phyloP scores from a whole-genome alignment of 2,329 filamentous ascomycete genomes.

The Keithomyces neogunnii region DNA sequence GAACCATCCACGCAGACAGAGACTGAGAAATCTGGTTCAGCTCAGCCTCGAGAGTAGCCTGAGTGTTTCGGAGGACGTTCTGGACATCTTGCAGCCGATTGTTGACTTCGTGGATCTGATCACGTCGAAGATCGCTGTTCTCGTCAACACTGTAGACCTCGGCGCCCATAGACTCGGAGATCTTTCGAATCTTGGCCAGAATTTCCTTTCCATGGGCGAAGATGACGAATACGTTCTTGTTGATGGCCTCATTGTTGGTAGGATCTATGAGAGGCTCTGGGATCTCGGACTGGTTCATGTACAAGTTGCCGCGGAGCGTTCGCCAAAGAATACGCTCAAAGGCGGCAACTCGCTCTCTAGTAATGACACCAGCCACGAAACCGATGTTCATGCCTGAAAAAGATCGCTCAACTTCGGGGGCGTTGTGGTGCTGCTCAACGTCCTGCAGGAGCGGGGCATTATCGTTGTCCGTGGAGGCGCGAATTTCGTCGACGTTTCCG shows the following conservation, averaged over 20 bases:
- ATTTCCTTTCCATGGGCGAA: constrained; percentile 98
- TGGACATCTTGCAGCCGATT: constrained; percentile 82
- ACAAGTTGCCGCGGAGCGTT: constrained; percentile 91
- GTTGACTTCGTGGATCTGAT: constrained; percentile 97
- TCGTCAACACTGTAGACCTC: constrained; percentile 96
- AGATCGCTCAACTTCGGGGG: constrained; percentile 66
- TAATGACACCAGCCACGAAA: constrained; percentile 93
- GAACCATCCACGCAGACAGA: constrained; percentile 92
- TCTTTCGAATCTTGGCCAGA: constrained; percentile 96
- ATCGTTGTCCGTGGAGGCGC: constrained; percentile 80
- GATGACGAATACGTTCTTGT: constrained; percentile 99
- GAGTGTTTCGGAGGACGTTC: constrained; percentile 90
- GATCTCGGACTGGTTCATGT: constrained; percentile 99
- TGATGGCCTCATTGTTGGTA: constrained; percentile 79
- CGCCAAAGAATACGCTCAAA: constrained; percentile 98
- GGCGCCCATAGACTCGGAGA: constrained; percentile 93
- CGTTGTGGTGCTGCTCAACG: constrained; percentile 70
- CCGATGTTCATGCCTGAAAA: constrained; percentile 99
- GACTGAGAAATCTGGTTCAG: constrained; percentile 88
- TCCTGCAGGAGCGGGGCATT: constrained; percentile 91
- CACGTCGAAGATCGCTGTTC: constrained; percentile 87
- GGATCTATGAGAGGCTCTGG: constrained; percentile 88
- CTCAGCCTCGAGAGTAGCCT: constrained; percentile 87
- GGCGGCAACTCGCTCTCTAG: constrained; percentile 81
- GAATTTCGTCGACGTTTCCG: constrained; percentile 93